Conservation (phyloP, 2,329 filamentous ascomycete genomes). For the Clarireedia sp. region DNA sequence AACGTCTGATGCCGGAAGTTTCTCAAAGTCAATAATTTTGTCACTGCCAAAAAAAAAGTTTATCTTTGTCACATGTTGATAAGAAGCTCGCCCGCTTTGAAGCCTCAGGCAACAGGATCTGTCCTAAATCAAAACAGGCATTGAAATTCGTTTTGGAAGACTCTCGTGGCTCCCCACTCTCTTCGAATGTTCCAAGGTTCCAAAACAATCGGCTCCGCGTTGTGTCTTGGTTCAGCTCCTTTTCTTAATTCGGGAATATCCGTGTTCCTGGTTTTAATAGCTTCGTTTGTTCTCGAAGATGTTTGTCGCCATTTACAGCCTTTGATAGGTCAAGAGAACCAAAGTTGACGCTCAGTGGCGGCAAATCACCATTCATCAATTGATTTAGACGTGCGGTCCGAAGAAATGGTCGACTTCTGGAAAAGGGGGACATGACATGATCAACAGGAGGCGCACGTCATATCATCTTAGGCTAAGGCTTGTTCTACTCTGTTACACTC, state of each 20-base stretch:
- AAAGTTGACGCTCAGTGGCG: constrained; percentile 3
- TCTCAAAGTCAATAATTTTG: constrained; percentile 4
- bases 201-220: background rate
- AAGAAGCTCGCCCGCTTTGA: background rate
- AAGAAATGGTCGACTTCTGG: background rate
- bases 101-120: background rate
- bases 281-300: background rate
- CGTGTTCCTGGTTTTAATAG: background rate
- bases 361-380: constrained; percentile 1
- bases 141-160: background rate
- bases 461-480: background rate
- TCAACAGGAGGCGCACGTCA: background rate
- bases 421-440: background rate
- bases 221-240: background rate
- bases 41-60: constrained; percentile 1
- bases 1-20: background rate
- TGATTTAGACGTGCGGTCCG: background rate
- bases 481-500: constrained; percentile 6
- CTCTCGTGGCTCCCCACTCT: background rate
- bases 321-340: background rate
- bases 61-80: constrained; percentile 4
- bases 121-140: background rate
- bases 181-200: background rate
- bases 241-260: background rate
- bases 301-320: background rate